These are phyloP conservation scores for Claviceps arundinis DNA, from an alignment of 2,329 filamentous ascomycete species.

Conservation along the genomic window DNA sequence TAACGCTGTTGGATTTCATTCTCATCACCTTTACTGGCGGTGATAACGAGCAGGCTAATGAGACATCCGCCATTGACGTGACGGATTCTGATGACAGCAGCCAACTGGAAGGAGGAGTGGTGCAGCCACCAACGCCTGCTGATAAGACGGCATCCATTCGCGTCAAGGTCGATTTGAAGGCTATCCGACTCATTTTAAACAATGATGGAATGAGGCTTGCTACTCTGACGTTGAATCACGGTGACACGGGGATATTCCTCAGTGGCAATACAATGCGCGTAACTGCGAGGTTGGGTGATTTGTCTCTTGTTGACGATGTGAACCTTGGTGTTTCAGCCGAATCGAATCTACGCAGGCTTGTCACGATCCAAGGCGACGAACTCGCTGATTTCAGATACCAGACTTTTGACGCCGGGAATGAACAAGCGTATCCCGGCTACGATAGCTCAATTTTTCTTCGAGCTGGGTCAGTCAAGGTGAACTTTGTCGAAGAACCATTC, in stretches of 20 bases:
- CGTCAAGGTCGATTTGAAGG: constrained; percentile 87
- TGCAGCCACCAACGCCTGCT: constrained; percentile 22
- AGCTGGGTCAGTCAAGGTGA: constrained; percentile 90
- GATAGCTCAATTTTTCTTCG: constrained; percentile 84
- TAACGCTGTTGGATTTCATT: constrained; percentile 89
- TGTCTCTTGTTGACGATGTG: constrained; percentile 84
- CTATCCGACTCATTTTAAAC: constrained; percentile 87
- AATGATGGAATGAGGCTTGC: constrained; percentile 94
- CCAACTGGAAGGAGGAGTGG: constrained; percentile 20
- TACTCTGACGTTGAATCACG: constrained; percentile 83
- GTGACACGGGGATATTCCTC: constrained; percentile 81
- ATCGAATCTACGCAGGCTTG: constrained; percentile 70
- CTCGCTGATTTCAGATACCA: constrained; percentile 96
- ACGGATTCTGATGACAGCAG: constrained; percentile 16
- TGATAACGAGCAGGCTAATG: constrained; percentile 29
- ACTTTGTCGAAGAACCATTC: constrained; percentile 94
- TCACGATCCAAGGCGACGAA: constrained; percentile 91
- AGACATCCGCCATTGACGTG: constrained; percentile 19
- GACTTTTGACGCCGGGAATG: constrained; percentile 67
- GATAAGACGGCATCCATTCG: constrained; percentile 59
- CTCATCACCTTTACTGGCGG: constrained; percentile 74
- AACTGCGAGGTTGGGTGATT: constrained; percentile 71
- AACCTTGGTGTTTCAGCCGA: constrained; percentile 75
- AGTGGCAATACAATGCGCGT: constrained; percentile 78
- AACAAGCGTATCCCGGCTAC: constrained; percentile 75